Evolutionary conservation across 176 grass and related monocot genomes (phyloP), one percentile per base, ranked within the genome.

Genomic region (Tillandsia fasciculata): DNA sequence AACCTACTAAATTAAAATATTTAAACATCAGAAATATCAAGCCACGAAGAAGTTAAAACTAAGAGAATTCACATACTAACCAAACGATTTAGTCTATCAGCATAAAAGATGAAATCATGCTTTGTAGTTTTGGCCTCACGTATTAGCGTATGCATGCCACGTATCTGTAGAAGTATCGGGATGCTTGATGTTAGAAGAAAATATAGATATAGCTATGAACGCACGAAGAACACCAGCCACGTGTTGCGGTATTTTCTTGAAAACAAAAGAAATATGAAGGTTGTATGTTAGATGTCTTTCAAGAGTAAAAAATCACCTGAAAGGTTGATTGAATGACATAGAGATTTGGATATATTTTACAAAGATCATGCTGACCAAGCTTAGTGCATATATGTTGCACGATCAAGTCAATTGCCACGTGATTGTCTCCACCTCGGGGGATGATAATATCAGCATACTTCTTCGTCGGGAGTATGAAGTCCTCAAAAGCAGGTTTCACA

Each of bases 381-480:
- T 91, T 96, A 70, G 91, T 88, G 17, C 76, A 69, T 72, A 96
- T 91, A 72, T 96, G 91, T 81, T 96, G 88, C 77, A 86, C 85
- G 63, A 96, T 96, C 76, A 96, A 77, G 80, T 96, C 88, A 66
- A 96, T 84, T 53, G 92, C 92, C 66, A 96, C 88, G 83, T 91
- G 80, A 75, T 96, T 96, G 76, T 96, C 88, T 72, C 85, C 88
- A 12, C 88, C 92, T 80, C 83, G 82, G 18, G 92, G 92, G 65
- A 96, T 96, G 70, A 91, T 96, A 42, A 96, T 89, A 80, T 96
- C 92, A 80, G 92, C 92, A 82, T 84, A 96, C 82, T 96, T 96
- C 83, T 96, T 96, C 4, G 92, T 91, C 50, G 92, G 88, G 11
- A 88, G 83, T 78, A 91, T 87, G 70, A 96, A 91, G 75, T 91